Evolutionary conservation across 2,329 filamentous ascomycete species (phyloP), one percentile per base, ranked within the genome.

Genomic region (Xylariaceae sp.): DNA sequence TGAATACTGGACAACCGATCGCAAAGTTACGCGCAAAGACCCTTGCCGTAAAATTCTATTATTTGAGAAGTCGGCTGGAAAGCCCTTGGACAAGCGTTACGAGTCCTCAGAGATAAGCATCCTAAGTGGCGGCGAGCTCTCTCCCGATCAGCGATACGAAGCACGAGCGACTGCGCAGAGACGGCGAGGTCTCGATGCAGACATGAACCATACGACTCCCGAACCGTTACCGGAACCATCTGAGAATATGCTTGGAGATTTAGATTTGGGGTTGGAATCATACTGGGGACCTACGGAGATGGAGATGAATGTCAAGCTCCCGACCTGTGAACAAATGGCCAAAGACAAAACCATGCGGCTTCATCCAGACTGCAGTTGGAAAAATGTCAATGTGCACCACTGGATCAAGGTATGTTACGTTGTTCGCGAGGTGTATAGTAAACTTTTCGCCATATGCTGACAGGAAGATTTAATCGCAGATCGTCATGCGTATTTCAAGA

Each of bases 341-440:
- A 88, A 87, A 68, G 87, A 92, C 69, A 82, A 81, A 71, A 73
- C 73, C 7, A 58, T 83, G 44, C 82, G 85, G 61, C 76, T 97
- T 60, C 88, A 96, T 72, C 93, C 93, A 56, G 92, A 96, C 71
- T 96, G 91, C 57, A 96, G 91, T 59, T 96, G 93, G 80, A 89
- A 91, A 70, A 95, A 95, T 64, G 93, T 96, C 55, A 90, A 94
- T 68, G 92, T 97, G 56, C 91, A 90, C 72, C 92, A 97, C 72
- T 96, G 92, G 92, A 96, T 97, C 73, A 96, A 96, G 84, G 90
- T 91, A 63, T 18, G 58, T 11, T 47, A 30, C 2, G n/a, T 1
- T 39, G 4, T 34, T 41, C 4, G 7, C 2, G 5, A 7, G 10
- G 3, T 11, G 4, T 13, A 4, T 48, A 18, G 9, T 18, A 2